Evolutionary conservation across 2,329 filamentous ascomycete species (phyloP).

Genomic region (Colletotrichum spaethianum): DNA sequence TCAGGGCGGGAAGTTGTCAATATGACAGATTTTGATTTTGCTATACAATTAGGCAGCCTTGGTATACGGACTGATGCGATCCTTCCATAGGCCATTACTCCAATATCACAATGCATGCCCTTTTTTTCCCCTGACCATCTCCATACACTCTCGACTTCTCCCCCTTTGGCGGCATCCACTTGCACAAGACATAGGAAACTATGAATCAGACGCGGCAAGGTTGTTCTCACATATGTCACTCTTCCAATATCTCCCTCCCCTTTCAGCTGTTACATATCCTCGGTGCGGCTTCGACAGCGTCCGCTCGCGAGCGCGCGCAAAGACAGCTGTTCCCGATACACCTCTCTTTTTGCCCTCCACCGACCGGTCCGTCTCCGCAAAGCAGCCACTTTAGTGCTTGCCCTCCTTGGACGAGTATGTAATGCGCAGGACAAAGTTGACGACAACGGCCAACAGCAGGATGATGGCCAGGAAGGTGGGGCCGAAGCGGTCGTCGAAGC

Average conservation of each 20-base stretch:
- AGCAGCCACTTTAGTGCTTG: constrained; percentile 38
- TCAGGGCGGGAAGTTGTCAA: background rate
- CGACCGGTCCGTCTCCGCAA: background rate
- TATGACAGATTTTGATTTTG: constrained; percentile 5
- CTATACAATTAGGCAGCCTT: constrained; percentile 16
- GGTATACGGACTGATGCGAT: constrained; percentile 6
- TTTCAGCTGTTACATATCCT: background rate
- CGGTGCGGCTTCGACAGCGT: background rate
- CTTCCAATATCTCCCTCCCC: too few relatives aligned
- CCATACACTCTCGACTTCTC: background rate
- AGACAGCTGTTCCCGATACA: background rate
- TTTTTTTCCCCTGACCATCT: constrained; percentile 14
- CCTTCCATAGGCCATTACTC: constrained; percentile 9
- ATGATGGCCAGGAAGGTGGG: constrained; percentile 92
- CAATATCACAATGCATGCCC: constrained; percentile 14
- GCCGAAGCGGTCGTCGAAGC: constrained; percentile 96
- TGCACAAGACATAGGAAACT: background rate
- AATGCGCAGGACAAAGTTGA: constrained; percentile 93
- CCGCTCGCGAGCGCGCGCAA: background rate
- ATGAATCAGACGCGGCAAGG: background rate
- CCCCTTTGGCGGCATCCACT: background rate
- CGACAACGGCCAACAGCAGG: constrained; percentile 88
- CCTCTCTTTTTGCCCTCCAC: background rate
- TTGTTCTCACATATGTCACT: background rate
- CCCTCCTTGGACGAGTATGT: constrained; percentile 58